Conservation (phyloP, 208 protist genomes). For the Vickermania ingenoplastis region DNA sequence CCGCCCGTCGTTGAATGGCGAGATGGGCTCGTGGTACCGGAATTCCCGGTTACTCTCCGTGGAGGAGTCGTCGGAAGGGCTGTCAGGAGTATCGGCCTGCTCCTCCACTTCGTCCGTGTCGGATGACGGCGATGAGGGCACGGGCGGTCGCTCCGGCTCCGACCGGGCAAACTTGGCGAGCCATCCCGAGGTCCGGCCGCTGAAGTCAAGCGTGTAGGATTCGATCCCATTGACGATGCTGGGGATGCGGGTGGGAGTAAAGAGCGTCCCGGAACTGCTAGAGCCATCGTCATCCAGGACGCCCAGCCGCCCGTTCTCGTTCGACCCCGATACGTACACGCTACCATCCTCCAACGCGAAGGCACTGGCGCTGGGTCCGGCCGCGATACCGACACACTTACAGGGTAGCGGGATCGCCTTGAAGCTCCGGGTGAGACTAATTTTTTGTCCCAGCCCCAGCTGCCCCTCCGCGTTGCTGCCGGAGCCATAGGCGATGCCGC, state of each 20-base stretch:
- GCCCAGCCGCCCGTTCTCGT: conserved; percentile 78
- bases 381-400: conserved; percentile 70
- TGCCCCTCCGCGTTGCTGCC: conserved; percentile 82
- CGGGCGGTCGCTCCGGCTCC: no score
- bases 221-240: conserved; percentile 50
- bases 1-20: neutral
- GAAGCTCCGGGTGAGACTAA: conserved; percentile 37
- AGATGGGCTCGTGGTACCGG: neutral
- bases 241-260: conserved; percentile 39
- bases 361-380: conserved; percentile 72
- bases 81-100: neutral
- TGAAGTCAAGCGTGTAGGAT: conserved; percentile 81
- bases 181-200: conserved; percentile 35
- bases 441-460: conserved; percentile 50
- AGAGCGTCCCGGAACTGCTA: conserved; percentile 20
- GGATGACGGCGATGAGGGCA: no score
- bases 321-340: conserved; percentile 70
- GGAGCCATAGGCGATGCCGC: conserved; percentile 71
- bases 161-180: neutral
- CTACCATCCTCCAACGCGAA: conserved; percentile 71
- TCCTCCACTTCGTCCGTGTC: neutral
- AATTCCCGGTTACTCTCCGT: no score
- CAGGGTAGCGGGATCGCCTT: conserved; percentile 50
- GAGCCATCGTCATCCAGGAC: conserved; percentile 7
- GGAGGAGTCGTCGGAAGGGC: no score